phyloP scores from a whole-genome alignment of 345 rosid genomes.

The Aegle marmelos region DNA sequence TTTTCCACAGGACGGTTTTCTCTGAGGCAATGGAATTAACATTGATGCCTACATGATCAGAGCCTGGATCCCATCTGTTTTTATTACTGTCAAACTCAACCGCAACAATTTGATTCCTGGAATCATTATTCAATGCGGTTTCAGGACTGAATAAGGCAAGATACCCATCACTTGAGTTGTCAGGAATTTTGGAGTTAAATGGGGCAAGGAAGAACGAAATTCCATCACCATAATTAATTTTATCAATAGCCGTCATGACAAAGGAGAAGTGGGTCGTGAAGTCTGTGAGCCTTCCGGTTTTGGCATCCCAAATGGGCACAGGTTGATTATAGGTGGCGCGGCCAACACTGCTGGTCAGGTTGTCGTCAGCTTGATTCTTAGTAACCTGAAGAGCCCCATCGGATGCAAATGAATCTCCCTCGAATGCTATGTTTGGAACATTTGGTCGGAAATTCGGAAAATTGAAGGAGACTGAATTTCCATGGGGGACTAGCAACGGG shows the following conservation, averaged over 20 bases:
- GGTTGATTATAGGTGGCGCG: constrained; percentile 39
- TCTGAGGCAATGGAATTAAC: constrained; percentile 46
- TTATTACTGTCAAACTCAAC: constrained; percentile 50
- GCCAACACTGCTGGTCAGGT: constrained; percentile 38
- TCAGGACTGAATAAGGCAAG: constrained; percentile 37
- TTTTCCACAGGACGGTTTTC: constrained; percentile 27
- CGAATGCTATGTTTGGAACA: constrained; percentile 20
- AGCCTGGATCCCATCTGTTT: constrained; percentile 44
- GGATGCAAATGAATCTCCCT: constrained; percentile 40
- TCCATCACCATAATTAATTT: constrained; percentile 33
- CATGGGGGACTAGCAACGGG: constrained; percentile 16
- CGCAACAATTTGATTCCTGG: constrained; percentile 36
- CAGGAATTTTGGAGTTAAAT: constrained; percentile 33
- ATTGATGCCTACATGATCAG: constrained; percentile 53
- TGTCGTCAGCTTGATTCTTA: constrained; percentile 20
- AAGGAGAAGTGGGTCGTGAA: constrained; percentile 54
- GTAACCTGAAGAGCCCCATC: constrained; percentile 35
- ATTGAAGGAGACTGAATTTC: constrained; percentile 34
- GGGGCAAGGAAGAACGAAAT: constrained; percentile 53
- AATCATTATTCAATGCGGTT: background rate
- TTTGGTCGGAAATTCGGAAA: constrained; percentile 38
- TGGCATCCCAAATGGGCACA: constrained; percentile 46
- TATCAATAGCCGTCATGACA: constrained; percentile 6
- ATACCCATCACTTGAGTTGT: constrained; percentile 38
- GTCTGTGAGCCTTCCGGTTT: constrained; percentile 35